Base-by-base conservation (phyloP, 2,329 filamentous ascomycete genomes). In the Zopfia rhizophila region DNA sequence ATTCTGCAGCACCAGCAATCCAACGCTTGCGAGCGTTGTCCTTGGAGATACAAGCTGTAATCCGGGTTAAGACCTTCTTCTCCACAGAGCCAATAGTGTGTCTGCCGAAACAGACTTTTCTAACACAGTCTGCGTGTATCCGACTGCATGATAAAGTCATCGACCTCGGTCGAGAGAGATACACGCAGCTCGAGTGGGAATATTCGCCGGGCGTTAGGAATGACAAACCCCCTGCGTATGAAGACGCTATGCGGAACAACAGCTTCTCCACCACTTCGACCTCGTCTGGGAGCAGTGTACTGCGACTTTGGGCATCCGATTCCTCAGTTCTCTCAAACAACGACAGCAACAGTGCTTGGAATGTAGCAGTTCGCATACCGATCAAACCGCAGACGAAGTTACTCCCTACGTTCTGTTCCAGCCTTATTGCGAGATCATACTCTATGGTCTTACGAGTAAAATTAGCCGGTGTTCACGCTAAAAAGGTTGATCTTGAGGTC, bases 21-120 rank as follows among this genome's bases (percentile, higher is more conserved):
- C 38, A 41, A 37, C 38, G 19, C 17, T 42, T 48, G 38, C 18
- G 44, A 37, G 22, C 38, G n/a, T 21, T 48, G 14, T 48, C 44
- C 14, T 42, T 48, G 30, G 27, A 48, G 12, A 25, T 48, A 29
- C 24, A 37, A 36, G 13, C 38, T 36, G 44, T 24, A 18, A 48
- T 48, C 25, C 44, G 44, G 32, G 38, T 21, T 27, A 48, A 48
- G 31, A 42, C 38, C 8, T 43, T 43, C 38, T 48, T 27, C 31
- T 29, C 44, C 24, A 27, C 44, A 29, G 38, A 32, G 38, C 30
- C 29, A 31, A 48, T 48, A 23, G 16, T 22, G 16, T 48, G 44
- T 21, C 24, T 38, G 14, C 38, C 37, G 30, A 48, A 48, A 10
- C 44, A 42, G 44, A 42, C 38, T 12, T 38, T n/a, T 25, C 24